Conservation (phyloP, 257 asterid species). For the Jaltomata sinuosa region DNA sequence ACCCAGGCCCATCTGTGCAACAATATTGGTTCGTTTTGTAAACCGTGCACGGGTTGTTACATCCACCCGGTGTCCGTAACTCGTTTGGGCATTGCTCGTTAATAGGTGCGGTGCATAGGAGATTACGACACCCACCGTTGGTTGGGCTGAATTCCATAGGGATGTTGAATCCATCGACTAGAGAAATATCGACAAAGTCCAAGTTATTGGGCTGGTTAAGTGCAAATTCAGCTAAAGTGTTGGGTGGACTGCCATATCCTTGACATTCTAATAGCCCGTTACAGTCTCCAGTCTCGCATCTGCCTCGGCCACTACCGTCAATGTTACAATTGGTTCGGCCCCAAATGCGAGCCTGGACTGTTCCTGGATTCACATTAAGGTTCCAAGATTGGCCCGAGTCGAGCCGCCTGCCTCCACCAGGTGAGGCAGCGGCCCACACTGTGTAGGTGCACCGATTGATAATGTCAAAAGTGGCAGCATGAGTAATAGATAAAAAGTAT, state of each 20-base stretch:
- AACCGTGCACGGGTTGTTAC: slow-evolving; percentile 38
- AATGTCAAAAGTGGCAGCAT: slow-evolving; percentile 16
- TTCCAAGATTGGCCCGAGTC: slow-evolving; percentile 1
- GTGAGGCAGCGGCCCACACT: slow-evolving; percentile 20
- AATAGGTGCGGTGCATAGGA: slow-evolving; percentile 27
- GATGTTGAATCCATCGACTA: slow-evolving; percentile 18
- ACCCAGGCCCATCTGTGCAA: slow-evolving; percentile 41
- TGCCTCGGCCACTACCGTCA: slow-evolving; percentile 10
- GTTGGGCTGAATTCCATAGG: slow-evolving; percentile 17
- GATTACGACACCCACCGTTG: background rate
- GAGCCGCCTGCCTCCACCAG: slow-evolving; percentile 16
- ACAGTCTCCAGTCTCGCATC: slow-evolving; percentile 22
- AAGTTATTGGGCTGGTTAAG: slow-evolving; percentile 15
- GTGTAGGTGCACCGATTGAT: slow-evolving; percentile 14
- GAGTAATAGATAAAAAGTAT: background rate
- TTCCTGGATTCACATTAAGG: slow-evolving; percentile 12
- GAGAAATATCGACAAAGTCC: slow-evolving; percentile 18
- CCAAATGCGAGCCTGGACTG: slow-evolving; percentile 13
- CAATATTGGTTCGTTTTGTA: slow-evolving; percentile 15
- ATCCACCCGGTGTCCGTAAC: slow-evolving; percentile 26
- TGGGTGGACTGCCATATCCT: slow-evolving; percentile 12
- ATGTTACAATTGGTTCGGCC: slow-evolving; percentile 19
- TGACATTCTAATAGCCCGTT: background rate
- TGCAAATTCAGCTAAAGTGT: slow-evolving; percentile 20
- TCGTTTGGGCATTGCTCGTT: slow-evolving; percentile 24